These are phyloP conservation scores for Globisporangium apiculatum DNA, from an alignment of 352 stramenopile species.

Conservation along the genomic window DNA sequence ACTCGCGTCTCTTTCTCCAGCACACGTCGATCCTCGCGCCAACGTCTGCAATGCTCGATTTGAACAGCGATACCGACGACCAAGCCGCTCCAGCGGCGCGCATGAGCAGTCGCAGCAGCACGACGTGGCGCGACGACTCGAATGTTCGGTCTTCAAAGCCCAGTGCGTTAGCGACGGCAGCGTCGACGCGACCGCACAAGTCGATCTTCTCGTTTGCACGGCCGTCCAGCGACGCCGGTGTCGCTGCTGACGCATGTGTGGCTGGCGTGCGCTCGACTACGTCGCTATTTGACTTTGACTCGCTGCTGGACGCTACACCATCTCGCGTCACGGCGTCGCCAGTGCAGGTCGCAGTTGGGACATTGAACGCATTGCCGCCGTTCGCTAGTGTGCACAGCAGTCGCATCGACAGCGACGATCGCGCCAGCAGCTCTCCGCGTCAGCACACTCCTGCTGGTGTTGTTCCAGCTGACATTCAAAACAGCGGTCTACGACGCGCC, in stretches of 20 bases:
- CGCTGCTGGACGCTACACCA: constrained; percentile 18
- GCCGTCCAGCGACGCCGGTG: too few species aligned
- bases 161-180: too few species aligned
- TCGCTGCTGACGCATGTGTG: too few species aligned
- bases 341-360: neutral
- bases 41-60: neutral
- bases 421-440: too few species aligned
- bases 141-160: neutral
- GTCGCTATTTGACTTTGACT: constrained; percentile 51
- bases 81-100: too few species aligned
- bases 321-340: neutral
- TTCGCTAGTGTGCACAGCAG: too few species aligned
- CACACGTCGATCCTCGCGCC: constrained; percentile 26
- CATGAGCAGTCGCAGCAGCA: neutral
- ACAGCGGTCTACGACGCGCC: neutral
- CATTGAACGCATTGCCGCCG: too few species aligned
- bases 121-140: too few species aligned
- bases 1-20: constrained; percentile 30
- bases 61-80: neutral
- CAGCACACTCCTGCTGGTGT: too few species aligned
- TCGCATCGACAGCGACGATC: too few species aligned
- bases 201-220: constrained; percentile 27
- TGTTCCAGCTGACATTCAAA: too few species aligned
- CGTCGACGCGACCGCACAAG: neutral
- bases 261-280: neutral